Conservation (phyloP, 495 filamentous ascomycete species). For the Podospora appendiculata region DNA sequence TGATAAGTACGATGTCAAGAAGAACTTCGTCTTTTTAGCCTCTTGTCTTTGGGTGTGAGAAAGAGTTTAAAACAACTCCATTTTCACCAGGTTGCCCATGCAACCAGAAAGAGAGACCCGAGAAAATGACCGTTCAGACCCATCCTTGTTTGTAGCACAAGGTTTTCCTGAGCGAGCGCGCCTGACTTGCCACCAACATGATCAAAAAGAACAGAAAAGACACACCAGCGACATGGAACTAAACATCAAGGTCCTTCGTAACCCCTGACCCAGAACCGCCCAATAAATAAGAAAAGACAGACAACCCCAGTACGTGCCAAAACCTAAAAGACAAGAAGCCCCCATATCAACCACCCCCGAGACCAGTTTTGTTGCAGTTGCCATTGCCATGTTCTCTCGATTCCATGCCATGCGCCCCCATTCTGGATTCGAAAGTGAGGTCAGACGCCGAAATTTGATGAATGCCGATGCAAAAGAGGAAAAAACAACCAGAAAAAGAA, state of each 20-base stretch:
- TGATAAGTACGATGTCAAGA: too few species aligned
- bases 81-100: too few species aligned
- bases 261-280: not conserved
- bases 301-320: not conserved
- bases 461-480: not conserved
- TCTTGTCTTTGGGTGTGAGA: too few species aligned
- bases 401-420: slow-evolving; percentile 4
- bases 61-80: too few species aligned
- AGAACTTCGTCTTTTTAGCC: too few species aligned
- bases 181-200: not conserved
- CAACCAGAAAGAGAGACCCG: too few species aligned
- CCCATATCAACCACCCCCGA: not conserved
- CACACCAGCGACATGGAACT: not conserved
- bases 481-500: slow-evolving; percentile 3
- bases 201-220: not conserved
- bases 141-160: too few species aligned
- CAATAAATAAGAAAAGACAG: too few species aligned
- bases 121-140: too few species aligned
- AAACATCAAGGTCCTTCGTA: not conserved
- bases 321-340: not conserved
- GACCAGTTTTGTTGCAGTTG: not conserved
- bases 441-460: slow-evolving; percentile 6
- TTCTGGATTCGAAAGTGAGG: not conserved
- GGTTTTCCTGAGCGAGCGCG: not conserved
- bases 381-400: not conserved